Base-by-base conservation (phyloP, 345 rosid genomes). In the Melaleuca quinquenervia region DNA sequence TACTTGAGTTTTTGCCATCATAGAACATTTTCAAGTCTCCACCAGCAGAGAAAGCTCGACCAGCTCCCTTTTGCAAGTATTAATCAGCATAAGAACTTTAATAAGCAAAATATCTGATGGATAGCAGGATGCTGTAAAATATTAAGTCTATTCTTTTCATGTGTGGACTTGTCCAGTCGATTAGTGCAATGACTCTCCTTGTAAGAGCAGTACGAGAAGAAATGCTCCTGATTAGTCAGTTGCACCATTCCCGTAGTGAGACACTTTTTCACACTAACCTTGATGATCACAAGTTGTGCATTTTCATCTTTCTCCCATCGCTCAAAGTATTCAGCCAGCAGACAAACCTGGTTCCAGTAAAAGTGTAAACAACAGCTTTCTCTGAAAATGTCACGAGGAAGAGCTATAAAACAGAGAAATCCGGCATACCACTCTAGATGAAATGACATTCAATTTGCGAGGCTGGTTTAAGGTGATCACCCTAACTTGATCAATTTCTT, bases 11-110 rank as follows among this genome's bases (percentile, higher is more conserved):
- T 87, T 92, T 89, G 84, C 98, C 99, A 45, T 94, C 94, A 83
- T 93, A 94, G 90, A 97, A 97, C 96, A 95, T 91, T 84, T 91
- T 96, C 76, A 97, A 93, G 91, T 97, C 99, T 82, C 98, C 98
- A 84, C 99, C 99, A 2, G 99, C 99, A 26, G 99, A 97, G 89
- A 96, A 97, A 86, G 97, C 98, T 52, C 98, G 91, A 7, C 98
- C 98, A 51, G 93, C 93, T 87, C 98, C 99, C 99, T 96, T 45
- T 55, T 41, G 75, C 44, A 82, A 56, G 51, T 3, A 15, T 18
- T 56, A 48, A 70, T 84, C 55, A 64, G 36, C 41, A 15, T 6
- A 45, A 70, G 48, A 52, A 27, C 29, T 83, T 88, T 49, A 11
- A 52, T 50, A 12, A 55, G 45, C 21, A 21, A 51, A 82, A 18